Conservation (phyloP, 2,329 filamentous ascomycete genomes). For the Leptographium flavum region DNA sequence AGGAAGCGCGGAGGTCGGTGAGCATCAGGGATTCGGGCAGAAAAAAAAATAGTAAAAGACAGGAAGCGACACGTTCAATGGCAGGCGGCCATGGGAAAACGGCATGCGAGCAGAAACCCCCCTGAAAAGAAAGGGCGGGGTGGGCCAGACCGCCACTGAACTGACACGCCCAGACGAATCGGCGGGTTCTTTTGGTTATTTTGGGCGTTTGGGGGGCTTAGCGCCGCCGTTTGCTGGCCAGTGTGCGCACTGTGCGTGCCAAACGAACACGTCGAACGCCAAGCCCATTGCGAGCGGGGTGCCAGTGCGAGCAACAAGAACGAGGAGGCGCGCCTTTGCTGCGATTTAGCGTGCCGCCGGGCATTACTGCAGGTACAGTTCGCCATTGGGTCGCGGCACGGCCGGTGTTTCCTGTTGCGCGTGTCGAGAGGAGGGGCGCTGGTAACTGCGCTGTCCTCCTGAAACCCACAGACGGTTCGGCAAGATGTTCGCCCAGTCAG, state of each 20-base stretch:
- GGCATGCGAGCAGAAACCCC: background rate
- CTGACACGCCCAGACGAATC: background rate
- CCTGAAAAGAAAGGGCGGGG: conserved; percentile 3
- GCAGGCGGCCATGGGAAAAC: background rate
- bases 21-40: background rate
- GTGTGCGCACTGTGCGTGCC: background rate
- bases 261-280: background rate
- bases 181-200: background rate
- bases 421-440: background rate
- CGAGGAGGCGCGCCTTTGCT: too few species aligned
- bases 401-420: background rate
- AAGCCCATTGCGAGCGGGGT: background rate
- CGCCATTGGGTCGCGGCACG: background rate
- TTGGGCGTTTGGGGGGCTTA: too few species aligned
- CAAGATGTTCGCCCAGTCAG: too few species aligned
- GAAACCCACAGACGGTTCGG: too few species aligned
- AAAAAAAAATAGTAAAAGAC: background rate
- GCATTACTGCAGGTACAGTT: background rate
- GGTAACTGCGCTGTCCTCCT: background rate
- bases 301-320: too few species aligned
- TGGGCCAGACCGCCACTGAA: background rate
- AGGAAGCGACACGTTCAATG: background rate
- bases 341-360: background rate
- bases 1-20: background rate
- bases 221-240: background rate